Evolutionary conservation across 2,329 filamentous ascomycete species (phyloP).

Genomic region (Alternaria brassicae): DNA sequence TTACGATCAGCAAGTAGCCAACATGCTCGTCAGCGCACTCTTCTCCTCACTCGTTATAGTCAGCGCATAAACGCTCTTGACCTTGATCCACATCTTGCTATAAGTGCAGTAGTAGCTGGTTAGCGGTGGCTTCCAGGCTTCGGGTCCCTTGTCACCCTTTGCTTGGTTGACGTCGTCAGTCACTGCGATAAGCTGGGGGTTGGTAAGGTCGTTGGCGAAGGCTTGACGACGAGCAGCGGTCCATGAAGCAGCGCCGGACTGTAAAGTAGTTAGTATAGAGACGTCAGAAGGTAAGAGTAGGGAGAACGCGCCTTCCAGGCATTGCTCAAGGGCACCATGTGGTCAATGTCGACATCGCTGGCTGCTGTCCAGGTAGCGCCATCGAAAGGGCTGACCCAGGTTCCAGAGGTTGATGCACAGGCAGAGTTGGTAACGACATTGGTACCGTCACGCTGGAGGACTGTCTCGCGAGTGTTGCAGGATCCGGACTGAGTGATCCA

Average conservation of each 20-base stretch:
- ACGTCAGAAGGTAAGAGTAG: background rate
- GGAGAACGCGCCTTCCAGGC: slow-evolving; percentile 71
- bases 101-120: slow-evolving; percentile 78
- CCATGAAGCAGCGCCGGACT: slow-evolving; percentile 75
- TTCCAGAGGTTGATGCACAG: slow-evolving; percentile 70
- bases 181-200: slow-evolving; percentile 80
- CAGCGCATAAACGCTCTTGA: slow-evolving; percentile 76
- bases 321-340: slow-evolving; percentile 81
- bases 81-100: slow-evolving; percentile 76
- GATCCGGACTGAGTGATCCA: slow-evolving; percentile 67
- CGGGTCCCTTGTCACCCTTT: slow-evolving; percentile 77
- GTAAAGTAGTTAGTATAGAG: background rate
- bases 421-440: slow-evolving; percentile 64
- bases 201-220: slow-evolving; percentile 79
- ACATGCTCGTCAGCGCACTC: slow-evolving; percentile 68
- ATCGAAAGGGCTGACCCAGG: slow-evolving; percentile 77
- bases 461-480: slow-evolving; percentile 77
- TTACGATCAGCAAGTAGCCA: slow-evolving; percentile 64
- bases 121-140: slow-evolving; percentile 72
- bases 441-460: slow-evolving; percentile 76
- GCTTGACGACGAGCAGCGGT: slow-evolving; percentile 69
- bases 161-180: slow-evolving; percentile 76
- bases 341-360: slow-evolving; percentile 80
- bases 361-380: slow-evolving; percentile 72
- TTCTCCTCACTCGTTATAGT: slow-evolving; percentile 77